Conservation (phyloP, 306 rosid genomes). For the Cicer arietinum region DNA sequence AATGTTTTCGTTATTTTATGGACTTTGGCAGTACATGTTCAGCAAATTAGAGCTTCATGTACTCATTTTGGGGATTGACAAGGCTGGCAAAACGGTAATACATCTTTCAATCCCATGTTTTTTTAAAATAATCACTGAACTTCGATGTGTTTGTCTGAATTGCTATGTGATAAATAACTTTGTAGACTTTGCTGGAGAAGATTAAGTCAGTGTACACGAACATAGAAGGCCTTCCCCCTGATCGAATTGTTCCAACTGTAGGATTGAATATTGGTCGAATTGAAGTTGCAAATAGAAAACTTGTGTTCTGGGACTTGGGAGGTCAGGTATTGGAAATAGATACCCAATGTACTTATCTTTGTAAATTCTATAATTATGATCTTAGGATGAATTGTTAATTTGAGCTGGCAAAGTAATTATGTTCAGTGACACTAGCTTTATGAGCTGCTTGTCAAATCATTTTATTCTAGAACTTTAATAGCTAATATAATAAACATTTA, state of each 20-base stretch:
- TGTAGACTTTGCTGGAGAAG: constrained; percentile 95
- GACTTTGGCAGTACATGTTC: constrained; percentile 90
- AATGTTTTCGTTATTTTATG: constrained; percentile 95
- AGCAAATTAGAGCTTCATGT: constrained; percentile 96
- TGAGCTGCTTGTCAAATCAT: constrained; percentile 35
- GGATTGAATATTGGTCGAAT: constrained; percentile 97
- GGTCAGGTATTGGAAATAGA: constrained; percentile 80
- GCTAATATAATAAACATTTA: constrained; percentile 25
- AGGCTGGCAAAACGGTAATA: constrained; percentile 97
- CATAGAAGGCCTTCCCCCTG: constrained; percentile 88
- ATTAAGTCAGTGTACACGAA: constrained; percentile 83
- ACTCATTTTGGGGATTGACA: constrained; percentile 96
- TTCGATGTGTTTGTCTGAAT: constrained; percentile 35
- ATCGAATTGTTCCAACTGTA: constrained; percentile 97
- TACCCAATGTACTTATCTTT: neutral
- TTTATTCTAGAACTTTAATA: constrained; percentile 31
- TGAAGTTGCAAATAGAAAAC: constrained; percentile 82
- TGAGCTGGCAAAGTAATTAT: constrained; percentile 18
- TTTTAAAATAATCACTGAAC: constrained; percentile 2
- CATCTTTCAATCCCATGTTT: constrained; percentile 40
- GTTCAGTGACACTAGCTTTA: neutral
- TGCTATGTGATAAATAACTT: constrained; percentile 20
- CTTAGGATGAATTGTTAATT: constrained; percentile 23
- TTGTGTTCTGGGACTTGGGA: constrained; percentile 98
- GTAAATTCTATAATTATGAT: constrained; percentile 28